Evolutionary conservation across 345 rosid species (phyloP).

Genomic region (Hirschfeldia incana): DNA sequence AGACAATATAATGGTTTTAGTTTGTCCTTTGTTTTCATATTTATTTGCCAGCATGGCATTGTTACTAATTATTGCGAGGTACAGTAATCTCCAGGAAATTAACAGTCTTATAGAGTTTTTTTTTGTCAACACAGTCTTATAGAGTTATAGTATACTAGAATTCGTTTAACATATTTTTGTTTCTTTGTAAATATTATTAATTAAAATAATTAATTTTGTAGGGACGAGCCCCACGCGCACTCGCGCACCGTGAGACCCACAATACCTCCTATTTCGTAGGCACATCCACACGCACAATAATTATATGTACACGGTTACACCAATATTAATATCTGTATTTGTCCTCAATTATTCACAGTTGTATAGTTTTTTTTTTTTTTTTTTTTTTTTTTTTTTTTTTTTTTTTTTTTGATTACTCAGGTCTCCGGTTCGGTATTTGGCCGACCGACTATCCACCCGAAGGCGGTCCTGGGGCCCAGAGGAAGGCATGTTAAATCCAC

Average conservation of each 20-base stretch:
- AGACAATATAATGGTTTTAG: slow-evolving; percentile 40
- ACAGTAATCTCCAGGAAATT: slow-evolving; percentile 30
- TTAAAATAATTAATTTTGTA: slow-evolving; percentile 26
- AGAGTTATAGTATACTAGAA: neutral
- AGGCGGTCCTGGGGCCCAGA: no score
- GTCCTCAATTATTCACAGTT: slow-evolving; percentile 34
- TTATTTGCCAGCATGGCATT: slow-evolving; percentile 34
- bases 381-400: no score
- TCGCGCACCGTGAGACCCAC: slow-evolving; percentile 38
- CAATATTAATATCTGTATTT: slow-evolving; percentile 39
- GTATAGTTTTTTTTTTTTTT: no score
- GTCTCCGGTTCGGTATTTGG: no score
- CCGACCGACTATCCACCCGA: no score
- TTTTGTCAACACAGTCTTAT: no score
- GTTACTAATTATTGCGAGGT: slow-evolving; percentile 37
- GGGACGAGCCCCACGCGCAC: slow-evolving; percentile 44
- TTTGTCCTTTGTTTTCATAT: slow-evolving; percentile 33
- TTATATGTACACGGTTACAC: slow-evolving; percentile 40
- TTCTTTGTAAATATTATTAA: slow-evolving; percentile 9
- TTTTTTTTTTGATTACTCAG: no score
- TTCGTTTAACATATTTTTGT: neutral
- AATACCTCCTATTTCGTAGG: slow-evolving; percentile 37
- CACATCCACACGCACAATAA: slow-evolving; percentile 40
- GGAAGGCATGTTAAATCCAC: no score
- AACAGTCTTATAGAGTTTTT: neutral